Conservation (phyloP, 2,329 filamentous ascomycete genomes). For the Penicillium griseofulvum region DNA sequence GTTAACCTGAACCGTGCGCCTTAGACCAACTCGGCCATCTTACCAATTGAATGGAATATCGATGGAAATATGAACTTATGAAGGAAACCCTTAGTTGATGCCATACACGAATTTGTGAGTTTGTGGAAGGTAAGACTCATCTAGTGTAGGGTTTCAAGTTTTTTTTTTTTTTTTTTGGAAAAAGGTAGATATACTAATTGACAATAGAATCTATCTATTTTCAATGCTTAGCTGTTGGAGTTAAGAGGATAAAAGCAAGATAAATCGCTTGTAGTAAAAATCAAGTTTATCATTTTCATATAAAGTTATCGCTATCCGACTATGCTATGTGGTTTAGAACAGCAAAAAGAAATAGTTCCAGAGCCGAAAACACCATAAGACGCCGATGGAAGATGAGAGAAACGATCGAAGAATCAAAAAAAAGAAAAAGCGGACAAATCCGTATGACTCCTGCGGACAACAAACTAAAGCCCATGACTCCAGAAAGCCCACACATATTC, state of each 20-base stretch:
- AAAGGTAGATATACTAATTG: no score
- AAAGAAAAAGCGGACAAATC: not conserved
- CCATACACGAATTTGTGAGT: no score
- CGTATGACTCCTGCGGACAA: not conserved
- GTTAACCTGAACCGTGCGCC: conserved; percentile 36
- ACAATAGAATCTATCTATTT: no score
- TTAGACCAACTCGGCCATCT: conserved; percentile 40
- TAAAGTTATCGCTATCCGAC: not conserved
- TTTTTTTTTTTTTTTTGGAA: no score
- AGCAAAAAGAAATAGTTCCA: not conserved
- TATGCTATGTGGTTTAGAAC: not conserved
- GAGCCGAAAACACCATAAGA: not conserved
- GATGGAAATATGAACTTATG: rapidly evolving
- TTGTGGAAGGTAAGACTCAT: no score
- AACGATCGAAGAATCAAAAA: not conserved
- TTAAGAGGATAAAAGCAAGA: not conserved
- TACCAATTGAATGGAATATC: conserved; percentile 15
- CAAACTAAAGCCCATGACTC: not conserved
- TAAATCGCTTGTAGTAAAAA: not conserved
- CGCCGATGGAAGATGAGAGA: not conserved
- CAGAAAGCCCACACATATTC: not conserved
- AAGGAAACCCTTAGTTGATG: not conserved
- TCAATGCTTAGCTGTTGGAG: no score
- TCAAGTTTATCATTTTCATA: not conserved
- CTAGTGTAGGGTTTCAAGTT: no score